phyloP scores from a whole-genome alignment of 1,284 basidiomycete species.

The Irpex lacteus region DNA sequence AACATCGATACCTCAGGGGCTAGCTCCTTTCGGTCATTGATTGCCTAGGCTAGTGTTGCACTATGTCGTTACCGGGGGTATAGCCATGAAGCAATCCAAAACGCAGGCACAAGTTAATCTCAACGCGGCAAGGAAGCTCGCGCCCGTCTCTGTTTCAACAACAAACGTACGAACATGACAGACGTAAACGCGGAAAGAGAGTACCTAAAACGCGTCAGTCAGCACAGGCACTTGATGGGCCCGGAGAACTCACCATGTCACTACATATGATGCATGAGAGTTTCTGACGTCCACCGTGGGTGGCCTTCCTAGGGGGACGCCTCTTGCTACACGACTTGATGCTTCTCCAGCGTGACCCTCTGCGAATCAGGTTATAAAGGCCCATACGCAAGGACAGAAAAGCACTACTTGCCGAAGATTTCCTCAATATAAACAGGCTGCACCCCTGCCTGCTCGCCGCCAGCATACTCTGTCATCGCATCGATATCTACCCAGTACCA shows the following conservation, averaged over 20 bases:
- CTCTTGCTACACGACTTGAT: conserved; percentile 60
- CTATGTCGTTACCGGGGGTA: neutral
- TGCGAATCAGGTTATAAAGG: conserved; percentile 31
- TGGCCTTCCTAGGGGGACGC: conserved; percentile 83
- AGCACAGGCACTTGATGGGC: neutral
- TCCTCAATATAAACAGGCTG: conserved; percentile 87
- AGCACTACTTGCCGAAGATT: conserved; percentile 66
- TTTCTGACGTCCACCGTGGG: conserved; percentile 90
- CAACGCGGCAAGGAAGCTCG: conserved; percentile 31
- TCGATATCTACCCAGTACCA: conserved; percentile 94
- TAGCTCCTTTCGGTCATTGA: neutral
- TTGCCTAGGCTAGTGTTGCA: neutral
- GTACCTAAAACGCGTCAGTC: conserved; percentile 47
- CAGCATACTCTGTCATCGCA: conserved; percentile 80
- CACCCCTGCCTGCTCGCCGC: conserved; percentile 64
- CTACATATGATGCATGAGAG: conserved; percentile 92
- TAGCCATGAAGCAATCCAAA: neutral
- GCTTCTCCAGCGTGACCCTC: conserved; percentile 81
- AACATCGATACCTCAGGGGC: neutral
- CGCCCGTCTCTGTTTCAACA: conserved; percentile 49
- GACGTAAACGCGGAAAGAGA: conserved; percentile 67
- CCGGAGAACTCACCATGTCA: conserved; percentile 74
- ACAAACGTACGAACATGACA: conserved; percentile 57
- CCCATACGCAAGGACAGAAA: conserved; percentile 6
- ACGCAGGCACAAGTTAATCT: neutral